Base-by-base conservation (phyloP, 441 rosid species). In the Manihot esculenta region DNA sequence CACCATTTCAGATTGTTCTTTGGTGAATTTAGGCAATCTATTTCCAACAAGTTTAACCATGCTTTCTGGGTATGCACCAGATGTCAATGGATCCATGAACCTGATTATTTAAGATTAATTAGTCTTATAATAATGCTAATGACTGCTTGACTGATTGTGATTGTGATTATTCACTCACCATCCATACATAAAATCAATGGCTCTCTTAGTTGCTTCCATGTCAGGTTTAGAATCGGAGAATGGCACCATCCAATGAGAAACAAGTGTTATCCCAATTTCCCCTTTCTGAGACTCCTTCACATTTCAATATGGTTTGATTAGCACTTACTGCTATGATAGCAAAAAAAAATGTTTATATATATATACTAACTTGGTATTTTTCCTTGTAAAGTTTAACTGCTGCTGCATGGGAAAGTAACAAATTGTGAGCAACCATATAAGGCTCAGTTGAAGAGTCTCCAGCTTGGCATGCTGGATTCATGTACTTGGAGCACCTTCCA, bases 21-120 rank as follows among this genome's bases (percentile, higher is more conserved):
- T 13, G 0, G 80, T 35, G 62, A 84, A 82, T 62, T 75, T 73
- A 8, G 88, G 85, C 54, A 84, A 51, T 44, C 84, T 62, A 30
- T 61, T 45, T 2, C 77, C 78, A 1, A 70, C 78, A 0, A 77
- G 64, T 5, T 73, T 42, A 2, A 27, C 30, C 88, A 84, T 82
- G 53, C 44, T 55, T 1, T 33, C 51, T 0, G 88, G 85, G 24
- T 82, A 80, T 26, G 68, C 51, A 18, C 85, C 85, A 38, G 50
- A 61, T 7, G 61, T 64, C 7, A 84, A 8, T 33, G 78, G 80
- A 8, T 53, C 62, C 50, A 69, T 48, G 66, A 70, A 66, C 83
- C 83, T 79, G 41, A 33, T 33, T 7, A 33, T 33, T 33, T 33
- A n/a, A n/a, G n/a, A n/a, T 33, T 33, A 33, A 33, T 33, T 7